phyloP scores from a whole-genome alignment of 2,329 filamentous ascomycete species.

The Fusarium begoniae region DNA sequence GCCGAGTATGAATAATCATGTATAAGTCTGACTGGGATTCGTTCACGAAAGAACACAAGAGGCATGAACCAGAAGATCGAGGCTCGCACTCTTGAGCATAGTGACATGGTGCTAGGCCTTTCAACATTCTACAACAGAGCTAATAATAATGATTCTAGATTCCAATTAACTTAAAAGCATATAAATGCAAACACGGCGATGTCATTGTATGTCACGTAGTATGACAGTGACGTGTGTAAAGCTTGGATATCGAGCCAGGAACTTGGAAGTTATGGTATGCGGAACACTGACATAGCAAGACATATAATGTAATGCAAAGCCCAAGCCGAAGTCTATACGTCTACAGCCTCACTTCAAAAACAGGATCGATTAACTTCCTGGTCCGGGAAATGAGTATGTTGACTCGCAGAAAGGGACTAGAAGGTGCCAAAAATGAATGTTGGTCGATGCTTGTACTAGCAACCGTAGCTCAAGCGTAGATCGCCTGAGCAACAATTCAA shows the following conservation, averaged over 20 bases:
- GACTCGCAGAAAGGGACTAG: constrained; percentile 13
- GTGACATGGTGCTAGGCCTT: neutral
- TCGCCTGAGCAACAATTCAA: constrained; percentile 33
- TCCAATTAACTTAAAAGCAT: neutral
- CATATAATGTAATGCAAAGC: constrained; percentile 31
- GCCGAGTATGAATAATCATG: constrained; percentile 2
- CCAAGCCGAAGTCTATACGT: neutral
- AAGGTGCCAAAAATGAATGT: constrained; percentile 24
- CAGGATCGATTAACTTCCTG: constrained; percentile 22
- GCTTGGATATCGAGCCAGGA: constrained; percentile 12
- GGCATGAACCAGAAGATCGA: neutral
- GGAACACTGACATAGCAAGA: constrained; percentile 28
- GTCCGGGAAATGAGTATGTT: constrained; percentile 38
- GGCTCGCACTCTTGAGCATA: neutral
- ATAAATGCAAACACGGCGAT: constrained; percentile 1
- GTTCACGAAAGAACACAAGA: neutral
- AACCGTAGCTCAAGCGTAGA: constrained; percentile 30
- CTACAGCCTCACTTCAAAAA: constrained; percentile 36
- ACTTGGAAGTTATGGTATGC: constrained; percentile 29
- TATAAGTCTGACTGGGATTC: neutral
- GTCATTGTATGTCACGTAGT: neutral
- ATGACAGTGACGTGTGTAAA: constrained; percentile 18
- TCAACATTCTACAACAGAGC: neutral
- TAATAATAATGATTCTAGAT: neutral
- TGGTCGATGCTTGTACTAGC: constrained; percentile 26